Evolutionary conservation across 352 stramenopile species (phyloP), one percentile per base, ranked within the genome.

Genomic region (Phytophthora hybrid): DNA sequence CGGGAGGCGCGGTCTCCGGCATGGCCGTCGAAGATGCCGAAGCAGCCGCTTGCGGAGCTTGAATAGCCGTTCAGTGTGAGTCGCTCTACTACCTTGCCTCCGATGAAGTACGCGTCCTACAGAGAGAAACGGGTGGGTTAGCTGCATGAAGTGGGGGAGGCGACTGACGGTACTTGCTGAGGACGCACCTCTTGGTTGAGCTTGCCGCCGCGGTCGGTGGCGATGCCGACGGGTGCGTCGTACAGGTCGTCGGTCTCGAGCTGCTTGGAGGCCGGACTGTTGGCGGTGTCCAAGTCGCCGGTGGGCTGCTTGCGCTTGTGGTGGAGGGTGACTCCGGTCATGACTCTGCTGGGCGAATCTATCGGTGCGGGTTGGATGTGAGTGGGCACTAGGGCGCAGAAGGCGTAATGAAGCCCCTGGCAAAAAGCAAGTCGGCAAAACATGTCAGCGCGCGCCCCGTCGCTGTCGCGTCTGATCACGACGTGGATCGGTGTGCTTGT

Each of bases 11-110:
- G 87, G 70, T 94, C 88, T 53, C 89, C 87, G 10, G 87, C 84
- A 59, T 96, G 89, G 63, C 89, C 89, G 59, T 96, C 89, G 66
- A 96, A 96, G 31, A 96, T 79, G 44, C 89, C 89, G 68, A 93
- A 96, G 64, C 85, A 95, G 31, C 88, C 89, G 55, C 79, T 79
- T 18, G 83, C 84, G 0, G 76, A 65, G 16, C 79, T 83, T 1
- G 84, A 77, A 74, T 93, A 95, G 9, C 89, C 89, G 63, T 96
- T 96, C 16, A 96, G 77, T 44, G 89, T 95, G 63, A 94, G 74
- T 19, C 89, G 83, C 57, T 83, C 63, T 2, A 82, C 73, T 3
- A 76, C 65, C 23, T 85, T 91, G 29, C 86, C 85, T 37, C 89
- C 89, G 49, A 96, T 85, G 67, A 91, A 94, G 66, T 96, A 96